Percentiles rank a stretch among this genome's conserved stretches.
Evolutionary conservation across 805 yeast genomes (phyloP).

Genomic region (Cyberlindnera maritima): DNA sequence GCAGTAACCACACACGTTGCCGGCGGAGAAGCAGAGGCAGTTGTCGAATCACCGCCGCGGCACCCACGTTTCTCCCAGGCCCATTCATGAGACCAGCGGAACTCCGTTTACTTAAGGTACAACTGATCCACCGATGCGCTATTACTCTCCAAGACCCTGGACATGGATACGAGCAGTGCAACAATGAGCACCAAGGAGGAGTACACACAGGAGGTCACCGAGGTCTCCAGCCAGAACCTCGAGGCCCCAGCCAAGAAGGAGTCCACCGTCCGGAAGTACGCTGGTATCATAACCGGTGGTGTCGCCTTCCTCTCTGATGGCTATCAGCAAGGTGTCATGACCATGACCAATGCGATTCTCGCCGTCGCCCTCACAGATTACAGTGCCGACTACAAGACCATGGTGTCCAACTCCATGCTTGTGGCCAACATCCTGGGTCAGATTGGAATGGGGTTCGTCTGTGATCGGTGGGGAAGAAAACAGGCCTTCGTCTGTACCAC

Average conservation of each 20-base stretch:
- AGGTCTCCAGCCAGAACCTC: neutral
- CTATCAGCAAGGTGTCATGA: constrained; percentile 29
- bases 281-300: constrained; percentile 22
- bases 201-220: neutral
- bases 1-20: too few relatives aligned
- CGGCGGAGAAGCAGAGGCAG: too few relatives aligned
- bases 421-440: constrained; percentile 63
- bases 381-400: constrained; percentile 23
- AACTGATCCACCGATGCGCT: too few relatives aligned
- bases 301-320: constrained; percentile 28
- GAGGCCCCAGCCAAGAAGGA: neutral
- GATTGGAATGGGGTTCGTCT: constrained; percentile 51
- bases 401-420: constrained; percentile 41
- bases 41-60: too few relatives aligned
- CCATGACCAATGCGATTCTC: constrained; percentile 26
- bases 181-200: too few relatives aligned
- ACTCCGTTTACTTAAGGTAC: too few relatives aligned
- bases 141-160: too few relatives aligned
- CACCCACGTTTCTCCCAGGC: too few relatives aligned
- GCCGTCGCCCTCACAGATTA: constrained; percentile 17
- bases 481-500: constrained; percentile 61
- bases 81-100: too few relatives aligned
- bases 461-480: constrained; percentile 59
- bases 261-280: constrained; percentile 3
- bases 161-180: too few relatives aligned